A percentile compares a stretch with the other conserved stretches of the same genome.
phyloP scores from a whole-genome alignment of 1,284 basidiomycete species.

The Uromyces viciae-fabae region DNA sequence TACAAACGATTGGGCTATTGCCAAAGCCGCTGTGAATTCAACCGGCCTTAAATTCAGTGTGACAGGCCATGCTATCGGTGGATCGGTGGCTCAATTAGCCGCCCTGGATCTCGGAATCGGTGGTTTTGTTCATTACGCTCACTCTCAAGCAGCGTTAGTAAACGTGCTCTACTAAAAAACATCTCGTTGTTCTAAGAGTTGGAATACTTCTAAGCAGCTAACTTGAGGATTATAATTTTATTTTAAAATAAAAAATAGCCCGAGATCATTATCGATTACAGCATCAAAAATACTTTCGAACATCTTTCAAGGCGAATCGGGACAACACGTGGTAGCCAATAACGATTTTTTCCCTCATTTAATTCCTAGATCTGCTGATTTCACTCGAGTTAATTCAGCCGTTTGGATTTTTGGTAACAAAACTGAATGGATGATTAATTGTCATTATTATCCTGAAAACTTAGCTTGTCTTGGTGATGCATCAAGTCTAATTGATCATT shows the following conservation, averaged over 20 bases:
- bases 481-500: slow-evolving; percentile 26
- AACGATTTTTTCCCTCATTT: slow-evolving; percentile 37
- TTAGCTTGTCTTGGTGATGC: slow-evolving; percentile 27
- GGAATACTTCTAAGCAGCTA: neutral
- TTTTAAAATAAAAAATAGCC: too few relatives aligned
- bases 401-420: slow-evolving; percentile 33
- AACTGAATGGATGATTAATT: slow-evolving; percentile 22
- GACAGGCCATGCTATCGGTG: slow-evolving; percentile 40
- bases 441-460: slow-evolving; percentile 36
- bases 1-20: slow-evolving; percentile 21
- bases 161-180: neutral
- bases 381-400: neutral
- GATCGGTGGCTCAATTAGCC: slow-evolving; percentile 35
- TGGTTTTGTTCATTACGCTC: slow-evolving; percentile 33
- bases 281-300: neutral
- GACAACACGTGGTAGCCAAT: slow-evolving; percentile 38
- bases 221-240: too few relatives aligned
- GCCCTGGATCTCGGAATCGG: slow-evolving; percentile 31
- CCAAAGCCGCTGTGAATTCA: slow-evolving; percentile 8
- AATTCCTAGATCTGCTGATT: slow-evolving; percentile 1
- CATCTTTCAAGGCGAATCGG: slow-evolving; percentile 33
- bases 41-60: slow-evolving; percentile 38
- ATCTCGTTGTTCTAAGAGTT: neutral
- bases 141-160: slow-evolving; percentile 44
- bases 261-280: neutral